Conservation (phyloP, 2,329 filamentous ascomycete species). For the Neoascochyta sp. region DNA sequence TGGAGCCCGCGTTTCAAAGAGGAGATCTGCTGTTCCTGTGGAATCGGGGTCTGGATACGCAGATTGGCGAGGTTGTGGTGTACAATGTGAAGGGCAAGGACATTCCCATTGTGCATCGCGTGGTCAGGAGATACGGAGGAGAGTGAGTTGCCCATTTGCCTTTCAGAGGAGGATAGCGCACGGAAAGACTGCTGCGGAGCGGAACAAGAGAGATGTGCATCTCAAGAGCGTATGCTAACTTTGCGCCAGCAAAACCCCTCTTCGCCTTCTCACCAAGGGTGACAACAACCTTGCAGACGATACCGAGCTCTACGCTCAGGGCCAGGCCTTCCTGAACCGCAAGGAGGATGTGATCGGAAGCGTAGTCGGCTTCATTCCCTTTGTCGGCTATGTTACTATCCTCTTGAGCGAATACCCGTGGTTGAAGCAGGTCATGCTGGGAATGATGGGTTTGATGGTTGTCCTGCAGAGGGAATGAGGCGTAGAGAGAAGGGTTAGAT, state of each 20-base stretch:
- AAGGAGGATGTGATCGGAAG: conserved; percentile 85
- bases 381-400: conserved; percentile 96
- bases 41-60: conserved; percentile 63
- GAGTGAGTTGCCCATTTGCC: conserved; percentile 42
- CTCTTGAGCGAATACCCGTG: conserved; percentile 92
- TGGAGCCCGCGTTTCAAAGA: conserved; percentile 79
- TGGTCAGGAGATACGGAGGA: conserved; percentile 68
- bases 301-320: conserved; percentile 80
- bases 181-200: too few relatives aligned
- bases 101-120: conserved; percentile 93
- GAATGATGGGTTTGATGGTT: conserved; percentile 90
- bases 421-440: conserved; percentile 93
- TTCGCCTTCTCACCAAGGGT: conserved; percentile 85
- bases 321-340: conserved; percentile 81
- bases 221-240: conserved; percentile 10
- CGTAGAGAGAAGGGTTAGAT: neutral
- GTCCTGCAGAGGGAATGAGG: conserved; percentile 82
- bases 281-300: conserved; percentile 96
- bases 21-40: conserved; percentile 73
- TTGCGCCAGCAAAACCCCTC: conserved; percentile 43
- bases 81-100: conserved; percentile 90
- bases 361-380: conserved; percentile 86
- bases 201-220: neutral
- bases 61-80: conserved; percentile 70
- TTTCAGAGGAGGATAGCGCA: neutral